Evolutionary conservation across 2,329 filamentous ascomycete species (phyloP).

Genomic region (Ascocoryne sarcoides): DNA sequence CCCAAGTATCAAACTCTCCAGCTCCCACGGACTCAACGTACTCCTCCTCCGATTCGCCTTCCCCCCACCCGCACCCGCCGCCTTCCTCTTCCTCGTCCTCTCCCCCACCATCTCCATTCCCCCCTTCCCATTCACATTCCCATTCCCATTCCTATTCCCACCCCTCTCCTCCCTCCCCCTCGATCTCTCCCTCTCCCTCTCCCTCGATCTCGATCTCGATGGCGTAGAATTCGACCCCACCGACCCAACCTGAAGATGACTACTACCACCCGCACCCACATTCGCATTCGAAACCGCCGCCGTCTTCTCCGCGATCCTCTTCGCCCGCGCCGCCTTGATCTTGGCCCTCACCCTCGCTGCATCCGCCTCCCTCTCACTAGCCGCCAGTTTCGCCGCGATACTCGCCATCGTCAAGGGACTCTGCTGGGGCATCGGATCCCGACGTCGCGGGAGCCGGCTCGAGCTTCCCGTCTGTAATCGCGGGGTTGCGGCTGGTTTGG

Average conservation of each 20-base stretch:
- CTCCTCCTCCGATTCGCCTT: slow-evolving; percentile 56
- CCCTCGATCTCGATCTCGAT: not conserved
- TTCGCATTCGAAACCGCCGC: slow-evolving; percentile 4
- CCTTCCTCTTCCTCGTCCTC: slow-evolving; percentile 33
- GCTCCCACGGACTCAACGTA: slow-evolving; percentile 66
- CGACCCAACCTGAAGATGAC: not conserved
- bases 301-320: slow-evolving; percentile 13
- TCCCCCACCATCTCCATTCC: slow-evolving; percentile 5
- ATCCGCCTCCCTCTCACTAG: slow-evolving; percentile 54
- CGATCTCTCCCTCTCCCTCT: not conserved
- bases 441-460: slow-evolving; percentile 23
- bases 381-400: slow-evolving; percentile 55
- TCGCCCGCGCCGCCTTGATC: slow-evolving; percentile 43
- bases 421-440: slow-evolving; percentile 34
- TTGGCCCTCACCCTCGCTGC: slow-evolving; percentile 55
- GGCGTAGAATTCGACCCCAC: not conserved
- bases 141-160: not conserved
- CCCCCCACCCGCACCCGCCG: slow-evolving; percentile 24
- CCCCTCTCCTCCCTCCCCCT: too few relatives aligned
- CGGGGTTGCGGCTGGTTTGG: slow-evolving; percentile 6
- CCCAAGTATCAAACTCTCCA: slow-evolving; percentile 54
- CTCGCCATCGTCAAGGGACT: slow-evolving; percentile 52
- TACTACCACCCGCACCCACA: slow-evolving; percentile 10
- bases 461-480: slow-evolving; percentile 17
- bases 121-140: not conserved